Percentiles rank a stretch among this genome's conserved stretches.
phyloP scores from a whole-genome alignment of 2,329 filamentous ascomycete genomes.

The Penicillium sp. region DNA sequence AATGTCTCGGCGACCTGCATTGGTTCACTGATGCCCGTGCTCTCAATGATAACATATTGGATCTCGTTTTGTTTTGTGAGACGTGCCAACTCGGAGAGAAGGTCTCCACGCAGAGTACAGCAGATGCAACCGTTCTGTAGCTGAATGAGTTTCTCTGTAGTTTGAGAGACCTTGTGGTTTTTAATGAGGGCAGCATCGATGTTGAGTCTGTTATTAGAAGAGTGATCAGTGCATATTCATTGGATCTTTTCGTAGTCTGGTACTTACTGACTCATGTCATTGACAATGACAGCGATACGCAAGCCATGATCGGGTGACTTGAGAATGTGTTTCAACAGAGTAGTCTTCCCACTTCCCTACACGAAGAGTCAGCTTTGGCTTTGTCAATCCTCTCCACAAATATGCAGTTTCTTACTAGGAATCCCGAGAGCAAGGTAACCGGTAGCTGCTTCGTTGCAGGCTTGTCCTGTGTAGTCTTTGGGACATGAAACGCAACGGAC shows the following conservation, averaged over 20 bases:
- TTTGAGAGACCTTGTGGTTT: conserved; percentile 62
- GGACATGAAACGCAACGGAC: conserved; percentile 23
- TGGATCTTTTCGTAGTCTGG: accelerated
- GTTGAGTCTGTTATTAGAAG: conserved; percentile 57
- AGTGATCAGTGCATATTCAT: background rate
- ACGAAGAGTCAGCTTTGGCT: background rate
- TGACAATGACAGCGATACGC: conserved; percentile 73
- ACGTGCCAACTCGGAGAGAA: conserved; percentile 71
- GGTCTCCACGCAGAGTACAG: conserved; percentile 73
- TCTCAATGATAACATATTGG: conserved; percentile 75
- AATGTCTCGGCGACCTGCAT: conserved; percentile 78
- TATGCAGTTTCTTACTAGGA: conserved; percentile 51
- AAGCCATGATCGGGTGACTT: conserved; percentile 68
- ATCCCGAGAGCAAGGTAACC: conserved; percentile 67
- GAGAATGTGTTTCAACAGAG: conserved; percentile 71
- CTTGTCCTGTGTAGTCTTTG: conserved; percentile 33
- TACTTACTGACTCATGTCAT: conserved; percentile 69
- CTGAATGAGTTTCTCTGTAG: conserved; percentile 69
- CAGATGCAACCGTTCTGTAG: conserved; percentile 79
- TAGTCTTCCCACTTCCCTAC: conserved; percentile 73
- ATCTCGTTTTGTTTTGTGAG: conserved; percentile 68
- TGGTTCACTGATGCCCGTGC: conserved; percentile 73
- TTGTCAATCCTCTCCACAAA: background rate
- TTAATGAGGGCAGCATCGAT: conserved; percentile 69
- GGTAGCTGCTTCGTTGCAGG: conserved; percentile 49